Evolutionary conservation across 2,329 filamentous ascomycete species (phyloP).

Genomic region (Hypomyces rosellus): DNA sequence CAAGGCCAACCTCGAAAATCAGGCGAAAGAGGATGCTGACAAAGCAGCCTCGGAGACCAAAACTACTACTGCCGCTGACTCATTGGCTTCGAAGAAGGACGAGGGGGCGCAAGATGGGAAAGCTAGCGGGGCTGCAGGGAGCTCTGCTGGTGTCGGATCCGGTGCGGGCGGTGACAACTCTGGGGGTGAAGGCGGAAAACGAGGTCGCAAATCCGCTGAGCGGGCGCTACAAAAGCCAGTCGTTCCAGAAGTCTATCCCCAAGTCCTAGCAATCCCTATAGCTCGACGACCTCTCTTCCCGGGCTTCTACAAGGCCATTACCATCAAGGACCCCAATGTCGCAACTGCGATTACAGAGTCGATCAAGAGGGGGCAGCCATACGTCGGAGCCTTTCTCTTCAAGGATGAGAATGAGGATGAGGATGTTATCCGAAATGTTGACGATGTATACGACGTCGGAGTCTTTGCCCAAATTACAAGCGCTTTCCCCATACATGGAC

Average conservation of each 20-base stretch:
- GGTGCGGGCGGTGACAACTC: conserved; percentile 47
- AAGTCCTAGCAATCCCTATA: conserved; percentile 96
- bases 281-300: conserved; percentile 90
- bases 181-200: conserved; percentile 58
- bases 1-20: conserved; percentile 44
- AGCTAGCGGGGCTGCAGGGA: conserved; percentile 31
- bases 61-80: conserved; percentile 33
- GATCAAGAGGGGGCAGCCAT: conserved; percentile 93
- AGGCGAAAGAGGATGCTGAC: conserved; percentile 34
- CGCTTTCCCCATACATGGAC: conserved; percentile 83
- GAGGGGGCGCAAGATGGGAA: conserved; percentile 47
- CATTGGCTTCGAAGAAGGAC: conserved; percentile 40
- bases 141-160: conserved; percentile 49
- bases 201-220: conserved; percentile 65
- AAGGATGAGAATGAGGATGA: conserved; percentile 93
- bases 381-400: conserved; percentile 93
- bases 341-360: conserved; percentile 90
- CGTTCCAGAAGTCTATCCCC: conserved; percentile 91
- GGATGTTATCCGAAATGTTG: conserved; percentile 82
- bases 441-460: conserved; percentile 91
- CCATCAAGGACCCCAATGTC: conserved; percentile 87
- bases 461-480: conserved; percentile 98
- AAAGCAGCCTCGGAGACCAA: conserved; percentile 44
- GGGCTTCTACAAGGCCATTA: conserved; percentile 98
- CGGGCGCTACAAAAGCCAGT: conserved; percentile 78